These are phyloP conservation scores for Cercospora canescens DNA, from an alignment of 2,329 filamentous ascomycete species.

Conservation along the genomic window DNA sequence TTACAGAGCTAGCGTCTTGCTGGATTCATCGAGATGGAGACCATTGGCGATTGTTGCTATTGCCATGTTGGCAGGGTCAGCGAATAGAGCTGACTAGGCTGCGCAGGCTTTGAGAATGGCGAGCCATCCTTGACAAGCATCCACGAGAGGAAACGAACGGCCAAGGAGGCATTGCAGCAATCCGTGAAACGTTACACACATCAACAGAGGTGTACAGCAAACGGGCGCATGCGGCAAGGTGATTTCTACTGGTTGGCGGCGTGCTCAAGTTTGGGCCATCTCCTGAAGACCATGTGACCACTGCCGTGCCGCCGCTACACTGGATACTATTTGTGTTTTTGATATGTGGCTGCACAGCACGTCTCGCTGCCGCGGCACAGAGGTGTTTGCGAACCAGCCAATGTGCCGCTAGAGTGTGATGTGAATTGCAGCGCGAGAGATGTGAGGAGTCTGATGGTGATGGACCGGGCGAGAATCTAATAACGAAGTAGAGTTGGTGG, in stretches of 20 bases:
- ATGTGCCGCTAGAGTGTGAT: neutral
- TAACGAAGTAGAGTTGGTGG: neutral
- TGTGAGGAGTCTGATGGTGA: neutral
- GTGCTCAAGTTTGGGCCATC: neutral
- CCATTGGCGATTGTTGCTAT: neutral
- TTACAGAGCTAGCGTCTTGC: neutral
- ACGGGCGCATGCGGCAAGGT: neutral
- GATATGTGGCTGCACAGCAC: neutral
- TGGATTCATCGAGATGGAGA: neutral
- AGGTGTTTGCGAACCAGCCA: neutral
- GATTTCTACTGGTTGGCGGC: neutral
- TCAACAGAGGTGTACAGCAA: neutral
- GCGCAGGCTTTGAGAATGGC: neutral
- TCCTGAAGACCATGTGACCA: neutral
- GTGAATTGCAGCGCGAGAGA: neutral
- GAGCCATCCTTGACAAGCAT: neutral
- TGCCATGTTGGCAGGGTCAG: neutral
- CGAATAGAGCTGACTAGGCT: neutral
- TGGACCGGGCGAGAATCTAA: conserved; percentile 1
- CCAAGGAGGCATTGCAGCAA: neutral
- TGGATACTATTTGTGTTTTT: neutral
- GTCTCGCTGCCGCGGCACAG: neutral
- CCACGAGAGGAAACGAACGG: neutral
- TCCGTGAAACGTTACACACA: neutral
- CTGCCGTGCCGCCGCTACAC: neutral